These are phyloP conservation scores for Fistulinella prunicolor DNA, from an alignment of 768 basidiomycete species.

Conservation along the genomic window DNA sequence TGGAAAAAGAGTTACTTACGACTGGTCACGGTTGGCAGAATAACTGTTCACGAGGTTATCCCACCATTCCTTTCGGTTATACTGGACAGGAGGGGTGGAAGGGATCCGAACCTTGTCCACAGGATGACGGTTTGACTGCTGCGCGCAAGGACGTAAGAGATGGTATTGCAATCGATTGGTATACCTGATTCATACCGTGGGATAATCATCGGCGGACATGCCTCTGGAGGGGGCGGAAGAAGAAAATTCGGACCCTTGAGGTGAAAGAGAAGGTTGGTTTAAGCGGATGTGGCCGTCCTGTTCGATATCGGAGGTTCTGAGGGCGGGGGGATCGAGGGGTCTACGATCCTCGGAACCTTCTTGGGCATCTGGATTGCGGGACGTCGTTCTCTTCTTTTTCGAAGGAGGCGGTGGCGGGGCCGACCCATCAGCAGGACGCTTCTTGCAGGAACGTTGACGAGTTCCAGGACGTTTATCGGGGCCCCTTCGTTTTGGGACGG, in stretches of 20 bases:
- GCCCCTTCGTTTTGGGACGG: constrained; percentile 76
- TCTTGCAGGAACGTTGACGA: constrained; percentile 82
- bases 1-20: constrained; percentile 30
- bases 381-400: constrained; percentile 49
- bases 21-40: constrained; percentile 38
- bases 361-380: constrained; percentile 33
- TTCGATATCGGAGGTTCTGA: constrained; percentile 27
- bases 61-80: constrained; percentile 45
- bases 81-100: constrained; percentile 30
- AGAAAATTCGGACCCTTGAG: constrained; percentile 30
- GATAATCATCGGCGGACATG: constrained; percentile 25
- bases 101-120: constrained; percentile 29
- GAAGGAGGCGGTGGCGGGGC: constrained; percentile 47
- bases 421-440: constrained; percentile 58
- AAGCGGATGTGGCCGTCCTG: constrained; percentile 23
- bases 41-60: constrained; percentile 45
- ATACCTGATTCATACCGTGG: constrained; percentile 20
- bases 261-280: constrained; percentile 32
- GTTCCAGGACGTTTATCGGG: constrained; percentile 87
- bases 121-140: constrained; percentile 29
- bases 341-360: constrained; percentile 30
- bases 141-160: constrained; percentile 8
- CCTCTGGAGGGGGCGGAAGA: constrained; percentile 27
- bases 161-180: background rate
- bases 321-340: constrained; percentile 22